A percentile compares a stretch with the other conserved stretches of the same genome.
phyloP scores from a whole-genome alignment of 2,329 filamentous ascomycete species.

The Cercospora zeae-maydis region DNA sequence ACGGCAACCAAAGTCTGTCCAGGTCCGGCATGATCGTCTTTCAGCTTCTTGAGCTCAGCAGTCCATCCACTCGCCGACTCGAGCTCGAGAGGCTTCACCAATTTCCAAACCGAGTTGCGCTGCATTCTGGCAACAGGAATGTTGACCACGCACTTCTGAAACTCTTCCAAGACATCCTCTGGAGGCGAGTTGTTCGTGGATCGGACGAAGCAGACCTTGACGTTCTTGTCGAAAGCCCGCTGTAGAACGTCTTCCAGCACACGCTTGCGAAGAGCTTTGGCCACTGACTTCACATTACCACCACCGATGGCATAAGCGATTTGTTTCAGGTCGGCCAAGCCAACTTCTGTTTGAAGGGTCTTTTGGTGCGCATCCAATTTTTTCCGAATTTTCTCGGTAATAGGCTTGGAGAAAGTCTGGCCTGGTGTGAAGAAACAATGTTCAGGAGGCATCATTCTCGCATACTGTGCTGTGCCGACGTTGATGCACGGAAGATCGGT shows the following conservation, averaged over 20 bases:
- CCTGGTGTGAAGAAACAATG: not conserved
- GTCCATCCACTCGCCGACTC: not conserved
- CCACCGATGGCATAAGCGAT: not conserved
- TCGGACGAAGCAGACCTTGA: constrained; percentile 2
- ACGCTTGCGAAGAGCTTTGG: not conserved
- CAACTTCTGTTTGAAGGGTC: no score
- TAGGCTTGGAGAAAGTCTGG: constrained; percentile 2
- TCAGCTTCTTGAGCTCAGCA: not conserved
- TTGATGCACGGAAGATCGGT: constrained; percentile 10
- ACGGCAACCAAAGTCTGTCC: constrained; percentile 4
- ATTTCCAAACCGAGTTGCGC: not conserved
- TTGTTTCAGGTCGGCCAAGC: not conserved
- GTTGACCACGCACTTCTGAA: not conserved
- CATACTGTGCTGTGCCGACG: constrained; percentile 1
- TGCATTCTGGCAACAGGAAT: not conserved
- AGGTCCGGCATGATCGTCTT: not conserved
- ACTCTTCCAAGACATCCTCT: not conserved
- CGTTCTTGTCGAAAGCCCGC: not conserved
- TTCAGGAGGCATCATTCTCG: constrained; percentile 5
- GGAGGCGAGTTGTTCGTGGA: not conserved
- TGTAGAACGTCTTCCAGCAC: not conserved
- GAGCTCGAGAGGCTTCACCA: not conserved
- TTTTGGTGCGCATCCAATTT: not conserved
- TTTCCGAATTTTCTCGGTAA: not conserved
- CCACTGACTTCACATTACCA: not conserved